Conservation (phyloP, 139 green algal genomes). For the Chlorella sp. region DNA sequence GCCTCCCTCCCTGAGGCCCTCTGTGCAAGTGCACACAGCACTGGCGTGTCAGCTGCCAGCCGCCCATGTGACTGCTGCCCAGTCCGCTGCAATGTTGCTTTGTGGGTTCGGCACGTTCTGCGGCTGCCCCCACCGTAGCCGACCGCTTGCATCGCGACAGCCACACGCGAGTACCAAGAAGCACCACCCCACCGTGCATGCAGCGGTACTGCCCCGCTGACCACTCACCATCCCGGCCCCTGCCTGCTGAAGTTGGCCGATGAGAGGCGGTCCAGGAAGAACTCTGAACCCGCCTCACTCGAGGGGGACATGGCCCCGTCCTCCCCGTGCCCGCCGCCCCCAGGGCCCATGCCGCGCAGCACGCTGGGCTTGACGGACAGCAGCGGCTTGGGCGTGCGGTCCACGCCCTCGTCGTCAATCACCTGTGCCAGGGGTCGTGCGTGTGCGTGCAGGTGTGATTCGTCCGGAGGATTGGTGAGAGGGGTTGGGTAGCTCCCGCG, state of each 20-base stretch:
- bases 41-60: too few relatives aligned
- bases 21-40: too few relatives aligned
- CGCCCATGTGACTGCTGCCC: too few relatives aligned
- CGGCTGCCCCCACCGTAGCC: too few relatives aligned
- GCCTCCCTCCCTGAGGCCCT: too few relatives aligned
- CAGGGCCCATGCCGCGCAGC: background rate
- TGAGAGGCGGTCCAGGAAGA: constrained; percentile 47
- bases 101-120: too few relatives aligned
- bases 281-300: constrained; percentile 30
- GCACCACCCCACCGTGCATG: too few relatives aligned
- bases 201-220: too few relatives aligned
- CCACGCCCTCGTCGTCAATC: constrained; percentile 47
- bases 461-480: background rate
- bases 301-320: constrained; percentile 11
- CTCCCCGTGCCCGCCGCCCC: background rate
- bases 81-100: too few relatives aligned
- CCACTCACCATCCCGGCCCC: constrained; percentile 20
- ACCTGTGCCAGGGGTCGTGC: background rate
- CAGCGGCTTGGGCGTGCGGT: constrained; percentile 64
- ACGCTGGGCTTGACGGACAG: constrained; percentile 26
- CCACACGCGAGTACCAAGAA: too few relatives aligned
- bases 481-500: background rate
- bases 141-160: too few relatives aligned
- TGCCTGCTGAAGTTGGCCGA: constrained; percentile 26
- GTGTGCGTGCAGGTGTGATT: background rate